These are phyloP conservation scores for Parascedosporium putredinis DNA, from an alignment of 2,329 filamentous ascomycete species.

Conservation along the genomic window DNA sequence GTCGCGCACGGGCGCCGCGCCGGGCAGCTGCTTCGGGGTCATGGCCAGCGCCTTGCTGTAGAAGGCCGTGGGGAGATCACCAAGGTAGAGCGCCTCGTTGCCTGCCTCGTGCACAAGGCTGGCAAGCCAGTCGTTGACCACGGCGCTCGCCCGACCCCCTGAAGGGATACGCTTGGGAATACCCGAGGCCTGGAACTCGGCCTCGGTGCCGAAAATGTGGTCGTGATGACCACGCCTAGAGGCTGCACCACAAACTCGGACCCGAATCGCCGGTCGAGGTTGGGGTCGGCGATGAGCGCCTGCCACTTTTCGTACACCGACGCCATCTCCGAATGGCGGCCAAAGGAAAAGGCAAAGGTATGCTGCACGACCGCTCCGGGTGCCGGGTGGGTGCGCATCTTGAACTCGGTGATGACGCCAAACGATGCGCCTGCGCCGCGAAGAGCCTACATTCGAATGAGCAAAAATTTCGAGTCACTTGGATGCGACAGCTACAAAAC, in stretches of 20 bases:
- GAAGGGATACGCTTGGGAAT: conserved; percentile 37
- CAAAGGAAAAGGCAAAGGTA: conserved; percentile 42
- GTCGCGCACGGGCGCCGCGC: conserved; percentile 30
- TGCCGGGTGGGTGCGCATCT: conserved; percentile 43
- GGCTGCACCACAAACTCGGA: conserved; percentile 44
- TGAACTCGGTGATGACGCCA: conserved; percentile 47
- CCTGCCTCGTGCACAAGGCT: conserved; percentile 43
- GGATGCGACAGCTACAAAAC: too few species aligned
- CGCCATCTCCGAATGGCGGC: conserved; percentile 35
- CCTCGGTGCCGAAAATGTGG: conserved; percentile 50
- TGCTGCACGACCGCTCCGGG: conserved; percentile 48
- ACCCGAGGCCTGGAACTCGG: conserved; percentile 41
- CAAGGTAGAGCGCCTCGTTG: conserved; percentile 34
- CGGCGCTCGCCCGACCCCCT: conserved; percentile 28
- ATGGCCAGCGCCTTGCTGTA: conserved; percentile 49
- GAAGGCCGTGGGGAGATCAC: conserved; percentile 38
- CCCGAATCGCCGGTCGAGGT: conserved; percentile 47
- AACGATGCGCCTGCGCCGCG: conserved; percentile 47
- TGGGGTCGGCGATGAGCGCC: conserved; percentile 39
- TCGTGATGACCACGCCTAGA: conserved; percentile 44
- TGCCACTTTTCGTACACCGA: conserved; percentile 48
- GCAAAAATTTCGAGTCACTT: not conserved
- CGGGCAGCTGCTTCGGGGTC: conserved; percentile 34
- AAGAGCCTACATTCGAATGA: conserved; percentile 24
- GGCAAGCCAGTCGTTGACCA: conserved; percentile 53